Evolutionary conservation across 2,329 filamentous ascomycete species (phyloP).

Genomic region (Pezicula neosporulosa): DNA sequence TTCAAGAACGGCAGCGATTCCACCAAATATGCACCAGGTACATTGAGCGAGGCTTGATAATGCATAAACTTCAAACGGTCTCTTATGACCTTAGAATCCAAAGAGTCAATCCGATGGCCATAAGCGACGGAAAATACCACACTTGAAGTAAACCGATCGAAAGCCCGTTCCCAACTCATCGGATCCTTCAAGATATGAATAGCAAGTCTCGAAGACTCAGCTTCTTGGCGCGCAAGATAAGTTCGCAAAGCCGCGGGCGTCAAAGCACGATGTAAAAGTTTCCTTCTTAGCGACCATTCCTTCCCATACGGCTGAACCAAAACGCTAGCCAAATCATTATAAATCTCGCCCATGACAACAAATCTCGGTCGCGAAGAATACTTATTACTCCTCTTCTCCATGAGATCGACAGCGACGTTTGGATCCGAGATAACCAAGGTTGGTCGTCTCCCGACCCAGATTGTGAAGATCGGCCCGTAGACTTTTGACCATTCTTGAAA

Average conservation of each 20-base stretch:
- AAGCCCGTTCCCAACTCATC: slow-evolving; percentile 38
- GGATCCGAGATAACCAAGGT: slow-evolving; percentile 42
- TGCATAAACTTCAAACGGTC: slow-evolving; percentile 46
- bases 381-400: slow-evolving; percentile 42
- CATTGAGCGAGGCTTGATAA: slow-evolving; percentile 42
- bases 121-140: slow-evolving; percentile 49
- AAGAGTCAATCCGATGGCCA: slow-evolving; percentile 45
- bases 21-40: slow-evolving; percentile 40
- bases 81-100: slow-evolving; percentile 42
- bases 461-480: slow-evolving; percentile 44
- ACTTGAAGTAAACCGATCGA: slow-evolving; percentile 45
- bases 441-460: slow-evolving; percentile 43
- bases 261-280: slow-evolving; percentile 39
- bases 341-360: slow-evolving; percentile 41
- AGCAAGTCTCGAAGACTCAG: slow-evolving; percentile 43
- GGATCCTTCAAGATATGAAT: slow-evolving; percentile 36
- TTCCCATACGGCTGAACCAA: slow-evolving; percentile 46
- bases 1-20: slow-evolving; percentile 42
- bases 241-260: slow-evolving; percentile 38
- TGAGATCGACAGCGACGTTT: slow-evolving; percentile 37
- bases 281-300: slow-evolving; percentile 40
- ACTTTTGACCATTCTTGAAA: slow-evolving; percentile 39
- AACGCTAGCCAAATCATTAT: slow-evolving; percentile 36
- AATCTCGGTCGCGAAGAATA: slow-evolving; percentile 41
- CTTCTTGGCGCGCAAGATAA: slow-evolving; percentile 45